Percentiles rank a stretch among this genome's conserved stretches.
Evolutionary conservation across 108 stramenopile species (phyloP).

Genomic region (Conticribra guillardii): DNA sequence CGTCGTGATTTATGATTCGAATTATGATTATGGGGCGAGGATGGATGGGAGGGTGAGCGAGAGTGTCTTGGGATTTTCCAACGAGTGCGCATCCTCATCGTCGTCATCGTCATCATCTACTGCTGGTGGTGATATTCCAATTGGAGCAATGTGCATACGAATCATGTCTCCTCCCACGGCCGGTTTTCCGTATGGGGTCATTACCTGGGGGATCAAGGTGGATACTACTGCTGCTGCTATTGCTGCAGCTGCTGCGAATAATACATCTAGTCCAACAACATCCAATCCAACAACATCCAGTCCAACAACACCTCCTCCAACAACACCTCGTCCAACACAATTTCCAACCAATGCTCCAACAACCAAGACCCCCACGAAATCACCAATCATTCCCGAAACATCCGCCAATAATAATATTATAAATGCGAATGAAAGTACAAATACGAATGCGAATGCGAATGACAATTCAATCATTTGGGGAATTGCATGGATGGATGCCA

Average conservation of each 20-base stretch:
- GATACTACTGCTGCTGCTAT: constrained; percentile 37
- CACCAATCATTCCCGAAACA: neutral
- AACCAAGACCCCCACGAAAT: neutral
- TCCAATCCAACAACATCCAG: constrained; percentile 8
- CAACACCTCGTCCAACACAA: neutral
- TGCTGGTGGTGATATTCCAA: neutral
- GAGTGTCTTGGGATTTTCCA: constrained; percentile 15
- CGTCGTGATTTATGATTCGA: constrained; percentile 40
- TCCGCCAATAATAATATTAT: too few relatives aligned
- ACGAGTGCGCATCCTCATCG: too few relatives aligned
- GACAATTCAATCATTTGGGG: constrained; percentile 24
- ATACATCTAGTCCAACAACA: too few relatives aligned
- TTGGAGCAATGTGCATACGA: constrained; percentile 13
- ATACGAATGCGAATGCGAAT: neutral
- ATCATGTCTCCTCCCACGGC: constrained; percentile 23
- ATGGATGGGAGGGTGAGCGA: constrained; percentile 17
- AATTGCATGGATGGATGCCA: constrained; percentile 36
- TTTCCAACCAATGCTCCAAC: neutral
- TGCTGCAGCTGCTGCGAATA: neutral
- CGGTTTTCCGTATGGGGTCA: constrained; percentile 33
- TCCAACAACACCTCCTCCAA: neutral
- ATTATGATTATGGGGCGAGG: constrained; percentile 38
- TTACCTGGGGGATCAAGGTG: constrained; percentile 39
- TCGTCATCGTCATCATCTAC: too few relatives aligned
- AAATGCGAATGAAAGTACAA: too few relatives aligned